Percentiles rank a stretch among this genome's conserved stretches.
These are phyloP conservation scores for Suillus hirtellus DNA, from an alignment of 768 basidiomycete species.

Conservation along the genomic window DNA sequence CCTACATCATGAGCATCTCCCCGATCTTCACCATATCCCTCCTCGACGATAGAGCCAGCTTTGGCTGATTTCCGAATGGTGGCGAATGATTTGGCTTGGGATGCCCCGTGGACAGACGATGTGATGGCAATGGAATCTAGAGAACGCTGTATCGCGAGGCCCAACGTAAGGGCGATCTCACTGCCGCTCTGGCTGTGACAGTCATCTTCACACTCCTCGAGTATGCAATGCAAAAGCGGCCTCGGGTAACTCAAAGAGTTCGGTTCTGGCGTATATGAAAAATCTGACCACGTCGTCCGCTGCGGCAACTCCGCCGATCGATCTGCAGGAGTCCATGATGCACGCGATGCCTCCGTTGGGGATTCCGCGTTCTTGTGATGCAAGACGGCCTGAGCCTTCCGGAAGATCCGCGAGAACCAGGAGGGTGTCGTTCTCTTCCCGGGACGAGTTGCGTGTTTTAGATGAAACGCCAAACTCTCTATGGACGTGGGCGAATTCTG, in stretches of 20 bases:
- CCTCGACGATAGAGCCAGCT: slow-evolving; percentile 5
- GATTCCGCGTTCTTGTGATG: neutral
- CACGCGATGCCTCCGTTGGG: neutral
- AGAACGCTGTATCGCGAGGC: slow-evolving; percentile 18
- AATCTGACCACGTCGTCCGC: slow-evolving; percentile 34
- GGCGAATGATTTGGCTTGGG: neutral
- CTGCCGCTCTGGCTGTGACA: slow-evolving; percentile 22
- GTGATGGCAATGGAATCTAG: slow-evolving; percentile 13
- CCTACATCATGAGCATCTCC: slow-evolving; percentile 14
- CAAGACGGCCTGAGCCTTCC: neutral
- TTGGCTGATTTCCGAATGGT: neutral
- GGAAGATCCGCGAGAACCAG: neutral
- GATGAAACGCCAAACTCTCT: neutral
- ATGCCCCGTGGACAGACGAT: slow-evolving; percentile 3
- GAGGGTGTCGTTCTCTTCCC: neutral
- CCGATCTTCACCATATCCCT: slow-evolving; percentile 7
- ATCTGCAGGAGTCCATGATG: neutral
- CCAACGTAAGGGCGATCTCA: slow-evolving; percentile 16
- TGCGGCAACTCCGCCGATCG: slow-evolving; percentile 3
- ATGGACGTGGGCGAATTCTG: neutral
- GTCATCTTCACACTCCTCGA: slow-evolving; percentile 30
- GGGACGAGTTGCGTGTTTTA: neutral
- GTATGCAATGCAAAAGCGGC: slow-evolving; percentile 27
- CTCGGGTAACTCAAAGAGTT: slow-evolving; percentile 22
- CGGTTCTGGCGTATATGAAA: slow-evolving; percentile 20